Conservation (phyloP, 2,329 filamentous ascomycete genomes). For the Monilinia laxa region DNA sequence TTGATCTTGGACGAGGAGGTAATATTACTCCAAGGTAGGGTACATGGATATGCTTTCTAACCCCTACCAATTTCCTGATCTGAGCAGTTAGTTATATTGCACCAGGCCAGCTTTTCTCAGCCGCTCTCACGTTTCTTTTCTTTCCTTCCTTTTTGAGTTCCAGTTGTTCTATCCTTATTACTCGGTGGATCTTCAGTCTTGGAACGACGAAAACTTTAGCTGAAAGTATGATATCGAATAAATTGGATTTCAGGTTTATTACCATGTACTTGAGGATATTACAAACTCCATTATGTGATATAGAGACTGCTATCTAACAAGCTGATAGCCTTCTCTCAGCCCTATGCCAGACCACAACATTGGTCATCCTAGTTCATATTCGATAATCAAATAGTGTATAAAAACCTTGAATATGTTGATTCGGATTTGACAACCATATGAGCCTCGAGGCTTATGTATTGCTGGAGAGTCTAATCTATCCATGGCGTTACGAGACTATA, state of each 20-base stretch:
- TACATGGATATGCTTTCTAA: slow-evolving; percentile 1
- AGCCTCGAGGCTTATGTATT: neutral
- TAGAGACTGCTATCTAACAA: no score
- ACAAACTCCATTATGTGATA: no score
- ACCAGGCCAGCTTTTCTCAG: neutral
- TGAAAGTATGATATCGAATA: neutral
- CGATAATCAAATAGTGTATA: no score
- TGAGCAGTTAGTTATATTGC: neutral
- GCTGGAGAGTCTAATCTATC: neutral
- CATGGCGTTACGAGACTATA: slow-evolving; percentile 27
- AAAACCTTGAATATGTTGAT: no score
- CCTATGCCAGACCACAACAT: no score
- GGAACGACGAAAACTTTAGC: neutral
- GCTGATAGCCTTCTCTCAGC: no score
- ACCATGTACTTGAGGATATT: no score
- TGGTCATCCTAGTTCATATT: no score
- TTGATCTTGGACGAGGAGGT: neutral
- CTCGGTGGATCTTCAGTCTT: neutral
- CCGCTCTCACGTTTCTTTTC: neutral
- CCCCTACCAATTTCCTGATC: neutral
- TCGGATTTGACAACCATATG: no score
- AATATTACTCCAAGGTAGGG: neutral
- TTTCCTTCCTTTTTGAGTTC: neutral
- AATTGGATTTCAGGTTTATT: no score
- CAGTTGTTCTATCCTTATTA: neutral